Conservation (phyloP, 2,329 filamentous ascomycete species). For the Epichloe uncinata region DNA sequence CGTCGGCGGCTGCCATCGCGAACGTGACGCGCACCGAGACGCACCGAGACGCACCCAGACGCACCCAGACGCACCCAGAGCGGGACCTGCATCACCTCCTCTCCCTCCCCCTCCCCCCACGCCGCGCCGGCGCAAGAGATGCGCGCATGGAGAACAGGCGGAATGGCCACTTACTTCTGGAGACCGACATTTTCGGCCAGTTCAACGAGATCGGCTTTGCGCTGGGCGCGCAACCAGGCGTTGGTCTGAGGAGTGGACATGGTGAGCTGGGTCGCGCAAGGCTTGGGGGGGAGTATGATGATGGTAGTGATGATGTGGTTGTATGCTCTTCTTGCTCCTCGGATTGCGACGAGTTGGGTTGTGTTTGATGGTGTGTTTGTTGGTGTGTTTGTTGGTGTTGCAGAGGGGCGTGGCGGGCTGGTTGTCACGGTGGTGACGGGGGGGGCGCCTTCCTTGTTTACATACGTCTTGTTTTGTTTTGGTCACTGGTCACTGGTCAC, state of each 20-base stretch:
- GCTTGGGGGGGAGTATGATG: background rate
- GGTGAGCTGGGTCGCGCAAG: slow-evolving; percentile 3
- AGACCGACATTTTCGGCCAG: slow-evolving; percentile 60
- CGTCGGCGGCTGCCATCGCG: background rate
- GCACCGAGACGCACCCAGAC: too few relatives aligned
- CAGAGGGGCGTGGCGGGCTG: background rate
- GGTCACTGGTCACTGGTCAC: too few relatives aligned
- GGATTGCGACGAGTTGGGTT: background rate
- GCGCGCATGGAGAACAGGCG: background rate
- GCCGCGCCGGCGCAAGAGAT: too few relatives aligned
- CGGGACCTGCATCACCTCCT: too few relatives aligned
- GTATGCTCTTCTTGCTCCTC: background rate
- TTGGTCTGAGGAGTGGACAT: slow-evolving; percentile 28
- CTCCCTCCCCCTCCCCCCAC: too few relatives aligned
- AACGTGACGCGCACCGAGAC: slow-evolving; percentile 1
- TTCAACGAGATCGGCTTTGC: slow-evolving; percentile 66
- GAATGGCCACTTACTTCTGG: slow-evolving; percentile 47
- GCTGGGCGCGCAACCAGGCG: slow-evolving; percentile 67
- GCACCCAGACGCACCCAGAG: too few relatives aligned
- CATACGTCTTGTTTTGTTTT: slow-evolving; percentile 7
- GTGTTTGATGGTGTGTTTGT: too few relatives aligned
- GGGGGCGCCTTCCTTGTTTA: too few relatives aligned
- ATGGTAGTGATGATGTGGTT: too few relatives aligned
- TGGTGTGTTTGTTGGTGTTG: too few relatives aligned
- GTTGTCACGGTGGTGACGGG: slow-evolving; percentile 7